A percentile compares a stretch with the other conserved stretches of the same genome.
Conservation (phyloP, 768 basidiomycete genomes). For the Agrocybe praecox region DNA sequence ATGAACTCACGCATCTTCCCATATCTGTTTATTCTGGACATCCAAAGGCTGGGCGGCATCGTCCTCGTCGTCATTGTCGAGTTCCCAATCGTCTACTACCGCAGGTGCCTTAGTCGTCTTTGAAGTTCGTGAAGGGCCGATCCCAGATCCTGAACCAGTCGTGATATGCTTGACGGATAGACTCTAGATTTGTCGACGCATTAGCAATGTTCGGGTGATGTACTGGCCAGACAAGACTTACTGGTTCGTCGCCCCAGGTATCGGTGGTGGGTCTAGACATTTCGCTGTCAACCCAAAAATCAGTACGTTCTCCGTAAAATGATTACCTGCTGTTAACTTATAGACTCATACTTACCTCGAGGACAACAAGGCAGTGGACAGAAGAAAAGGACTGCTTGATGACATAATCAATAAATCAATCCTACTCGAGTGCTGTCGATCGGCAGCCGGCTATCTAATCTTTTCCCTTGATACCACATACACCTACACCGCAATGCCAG, state of each 20-base stretch:
- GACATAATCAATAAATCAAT: constrained; percentile 9
- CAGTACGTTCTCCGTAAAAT: not conserved
- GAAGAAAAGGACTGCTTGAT: constrained; percentile 12
- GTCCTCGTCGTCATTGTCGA: constrained; percentile 47
- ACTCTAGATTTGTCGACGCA: not conserved
- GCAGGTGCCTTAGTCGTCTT: constrained; percentile 13
- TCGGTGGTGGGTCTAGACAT: constrained; percentile 18
- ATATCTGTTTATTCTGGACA: constrained; percentile 53
- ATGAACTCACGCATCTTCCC: constrained; percentile 69
- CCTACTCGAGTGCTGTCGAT: not conserved
- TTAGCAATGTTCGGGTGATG: not conserved
- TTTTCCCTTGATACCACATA: not conserved
- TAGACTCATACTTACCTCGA: not conserved
- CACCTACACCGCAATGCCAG: constrained; percentile 38
- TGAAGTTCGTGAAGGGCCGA: constrained; percentile 1
- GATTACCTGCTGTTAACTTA: not conserved
- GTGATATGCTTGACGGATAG: not conserved
- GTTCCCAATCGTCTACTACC: constrained; percentile 60
- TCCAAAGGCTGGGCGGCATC: constrained; percentile 26
- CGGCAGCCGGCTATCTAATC: constrained; percentile 5
- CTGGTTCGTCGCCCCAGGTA: constrained; percentile 24
- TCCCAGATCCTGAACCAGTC: constrained; percentile 10
- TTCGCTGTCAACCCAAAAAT: not conserved
- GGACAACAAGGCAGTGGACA: constrained; percentile 8
- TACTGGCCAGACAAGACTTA: constrained; percentile 9